These are phyloP conservation scores for Kodamaea kakaduensis DNA, from an alignment of 805 yeast genomes.

Conservation along the genomic window DNA sequence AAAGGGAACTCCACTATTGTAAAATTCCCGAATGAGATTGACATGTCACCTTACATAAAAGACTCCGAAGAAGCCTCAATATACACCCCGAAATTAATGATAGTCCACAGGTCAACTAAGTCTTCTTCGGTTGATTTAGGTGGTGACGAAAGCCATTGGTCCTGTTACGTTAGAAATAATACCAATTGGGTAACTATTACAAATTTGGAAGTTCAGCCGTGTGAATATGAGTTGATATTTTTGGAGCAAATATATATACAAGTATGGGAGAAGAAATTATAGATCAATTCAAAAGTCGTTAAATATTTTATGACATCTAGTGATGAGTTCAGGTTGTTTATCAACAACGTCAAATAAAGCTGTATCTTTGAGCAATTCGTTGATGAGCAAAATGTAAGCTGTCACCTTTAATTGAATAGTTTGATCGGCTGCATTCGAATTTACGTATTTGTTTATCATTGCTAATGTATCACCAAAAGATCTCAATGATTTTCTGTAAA, in stretches of 20 bases:
- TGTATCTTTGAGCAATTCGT: conserved; percentile 17
- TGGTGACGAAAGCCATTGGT: conserved; percentile 42
- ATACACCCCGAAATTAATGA: conserved; percentile 33
- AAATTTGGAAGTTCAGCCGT: conserved; percentile 43
- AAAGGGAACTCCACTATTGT: conserved; percentile 51
- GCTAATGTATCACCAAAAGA: conserved; percentile 13
- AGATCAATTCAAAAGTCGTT: conserved; percentile 3
- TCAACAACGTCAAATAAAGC: conserved; percentile 14
- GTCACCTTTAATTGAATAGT: conserved; percentile 14
- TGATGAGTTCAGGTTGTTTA: conserved; percentile 7
- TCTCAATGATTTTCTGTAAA: conserved; percentile 10
- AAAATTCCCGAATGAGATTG: conserved; percentile 47
- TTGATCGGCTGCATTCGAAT: conserved; percentile 6
- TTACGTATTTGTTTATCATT: conserved; percentile 11
- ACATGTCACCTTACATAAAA: conserved; percentile 29
- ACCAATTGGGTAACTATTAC: conserved; percentile 58
- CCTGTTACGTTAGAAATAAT: conserved; percentile 37
- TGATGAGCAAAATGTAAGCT: conserved; percentile 16
- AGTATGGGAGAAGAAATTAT: conserved; percentile 49
- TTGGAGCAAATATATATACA: conserved; percentile 62
- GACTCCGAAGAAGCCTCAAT: conserved; percentile 16
- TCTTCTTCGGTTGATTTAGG: conserved; percentile 16
- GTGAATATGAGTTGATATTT: conserved; percentile 57
- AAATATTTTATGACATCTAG: conserved; percentile 8
- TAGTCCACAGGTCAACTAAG: conserved; percentile 14